phyloP scores from a whole-genome alignment of 768 basidiomycete species.

The Fistulinella prunicolor region DNA sequence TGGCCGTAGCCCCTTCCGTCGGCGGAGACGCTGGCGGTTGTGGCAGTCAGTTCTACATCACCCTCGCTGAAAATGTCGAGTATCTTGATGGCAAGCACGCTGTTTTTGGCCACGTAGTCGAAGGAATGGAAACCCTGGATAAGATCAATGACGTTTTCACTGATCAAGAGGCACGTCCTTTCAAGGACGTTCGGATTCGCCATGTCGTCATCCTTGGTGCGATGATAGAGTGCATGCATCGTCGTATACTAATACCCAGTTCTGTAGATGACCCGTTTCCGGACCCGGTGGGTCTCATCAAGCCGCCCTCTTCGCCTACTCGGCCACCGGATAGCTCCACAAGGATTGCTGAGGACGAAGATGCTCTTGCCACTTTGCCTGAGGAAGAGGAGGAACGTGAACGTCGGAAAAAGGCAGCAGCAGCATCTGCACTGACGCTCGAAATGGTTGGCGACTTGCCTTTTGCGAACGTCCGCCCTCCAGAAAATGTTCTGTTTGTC shows the following conservation, averaged over 20 bases:
- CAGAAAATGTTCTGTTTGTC: conserved; percentile 97
- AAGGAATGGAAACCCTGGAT: conserved; percentile 87
- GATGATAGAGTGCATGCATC: conserved; percentile 1
- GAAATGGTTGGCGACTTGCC: conserved; percentile 99
- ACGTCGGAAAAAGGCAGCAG: conserved; percentile 84
- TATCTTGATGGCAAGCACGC: conserved; percentile 95
- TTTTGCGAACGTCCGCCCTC: conserved; percentile 95
- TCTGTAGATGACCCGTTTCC: conserved; percentile 88
- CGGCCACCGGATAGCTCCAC: conserved; percentile 82
- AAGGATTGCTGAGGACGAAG: conserved; percentile 94
- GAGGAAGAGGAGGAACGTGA: conserved; percentile 83
- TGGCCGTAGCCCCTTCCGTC: conserved; percentile 90
- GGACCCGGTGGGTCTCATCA: conserved; percentile 74
- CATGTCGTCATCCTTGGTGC: conserved; percentile 94
- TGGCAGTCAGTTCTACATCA: conserved; percentile 97
- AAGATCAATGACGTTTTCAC: conserved; percentile 90
- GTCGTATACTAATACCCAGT: conserved; percentile 2
- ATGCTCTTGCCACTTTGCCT: conserved; percentile 75
- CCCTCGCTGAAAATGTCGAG: conserved; percentile 84
- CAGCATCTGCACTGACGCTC: conserved; percentile 90
- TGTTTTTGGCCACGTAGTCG: conserved; percentile 94
- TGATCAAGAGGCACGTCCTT: conserved; percentile 84
- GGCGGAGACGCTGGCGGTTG: conserved; percentile 72
- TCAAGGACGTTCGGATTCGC: conserved; percentile 92
- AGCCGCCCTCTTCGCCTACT: conserved; percentile 74